Conservation (phyloP, 345 rosid species). For the Raphanus raphanistrum region DNA sequence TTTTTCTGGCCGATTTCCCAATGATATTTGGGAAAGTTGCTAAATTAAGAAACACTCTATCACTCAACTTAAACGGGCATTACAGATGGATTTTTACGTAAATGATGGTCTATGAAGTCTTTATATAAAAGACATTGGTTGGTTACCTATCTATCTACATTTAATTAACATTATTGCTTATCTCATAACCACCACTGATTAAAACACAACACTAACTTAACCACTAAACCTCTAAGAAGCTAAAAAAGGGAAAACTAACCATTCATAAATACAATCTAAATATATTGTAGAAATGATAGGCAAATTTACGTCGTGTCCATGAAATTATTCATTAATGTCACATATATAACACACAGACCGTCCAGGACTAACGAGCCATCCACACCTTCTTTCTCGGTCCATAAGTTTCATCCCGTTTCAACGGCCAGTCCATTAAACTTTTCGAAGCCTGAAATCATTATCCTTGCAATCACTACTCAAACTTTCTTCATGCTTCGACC, state of each 20-base stretch:
- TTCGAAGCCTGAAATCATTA: too few species aligned
- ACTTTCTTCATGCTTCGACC: too few species aligned
- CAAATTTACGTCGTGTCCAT: neutral
- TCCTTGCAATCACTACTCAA: too few species aligned
- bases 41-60: slow-evolving; percentile 22
- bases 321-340: neutral
- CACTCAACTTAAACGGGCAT: slow-evolving; percentile 4
- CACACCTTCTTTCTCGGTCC: too few species aligned
- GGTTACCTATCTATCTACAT: neutral
- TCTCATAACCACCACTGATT: slow-evolving; percentile 13
- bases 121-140: slow-evolving; percentile 11
- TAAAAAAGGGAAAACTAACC: neutral
- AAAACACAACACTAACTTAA: slow-evolving; percentile 24
- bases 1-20: too few species aligned
- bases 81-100: slow-evolving; percentile 3
- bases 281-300: neutral
- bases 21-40: neutral
- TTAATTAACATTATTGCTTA: neutral
- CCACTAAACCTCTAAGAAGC: neutral
- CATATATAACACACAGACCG: too few species aligned
- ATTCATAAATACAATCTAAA: neutral
- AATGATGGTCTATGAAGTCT: neutral
- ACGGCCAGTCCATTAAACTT: too few species aligned
- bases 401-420: too few species aligned
- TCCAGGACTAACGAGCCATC: too few species aligned